Percentiles rank a stretch among this genome's conserved stretches.
phyloP scores from a whole-genome alignment of 1,284 basidiomycete genomes.

The Pisolithus thermaeus region DNA sequence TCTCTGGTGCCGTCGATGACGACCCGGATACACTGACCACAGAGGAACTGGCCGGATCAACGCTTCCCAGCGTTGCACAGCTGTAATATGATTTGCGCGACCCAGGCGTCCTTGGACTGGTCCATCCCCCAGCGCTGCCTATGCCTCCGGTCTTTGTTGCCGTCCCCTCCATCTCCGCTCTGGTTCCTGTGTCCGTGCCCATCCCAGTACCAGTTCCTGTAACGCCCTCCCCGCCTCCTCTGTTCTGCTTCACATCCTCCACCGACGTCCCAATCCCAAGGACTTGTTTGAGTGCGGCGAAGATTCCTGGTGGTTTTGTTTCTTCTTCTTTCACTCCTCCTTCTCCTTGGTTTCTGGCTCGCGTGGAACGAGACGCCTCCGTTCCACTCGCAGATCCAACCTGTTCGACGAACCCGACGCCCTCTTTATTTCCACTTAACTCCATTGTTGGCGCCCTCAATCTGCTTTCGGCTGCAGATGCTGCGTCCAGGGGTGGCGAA shows the following conservation, averaged over 20 bases:
- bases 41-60: too few relatives aligned
- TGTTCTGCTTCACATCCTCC: constrained; percentile 31
- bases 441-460: neutral
- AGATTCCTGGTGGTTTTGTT: constrained; percentile 26
- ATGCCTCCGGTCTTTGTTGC: too few relatives aligned
- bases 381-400: constrained; percentile 8
- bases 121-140: too few relatives aligned
- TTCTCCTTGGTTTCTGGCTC: too few relatives aligned
- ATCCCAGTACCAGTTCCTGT: constrained; percentile 23
- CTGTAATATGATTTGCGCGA: too few relatives aligned
- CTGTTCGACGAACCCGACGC: constrained; percentile 8
- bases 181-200: too few relatives aligned
- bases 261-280: constrained; percentile 24
- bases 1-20: too few relatives aligned
- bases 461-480: neutral
- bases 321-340: constrained; percentile 12
- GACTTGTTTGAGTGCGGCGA: constrained; percentile 28
- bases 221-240: constrained; percentile 28
- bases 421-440: constrained; percentile 1
- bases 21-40: too few relatives aligned
- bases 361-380: neutral
- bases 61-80: too few relatives aligned
- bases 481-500: neutral
- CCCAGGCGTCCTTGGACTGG: too few relatives aligned
- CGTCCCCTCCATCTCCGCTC: too few relatives aligned